Base-by-base conservation (phyloP, 2,329 filamentous ascomycete genomes). In the Paramyrothecium roridum region DNA sequence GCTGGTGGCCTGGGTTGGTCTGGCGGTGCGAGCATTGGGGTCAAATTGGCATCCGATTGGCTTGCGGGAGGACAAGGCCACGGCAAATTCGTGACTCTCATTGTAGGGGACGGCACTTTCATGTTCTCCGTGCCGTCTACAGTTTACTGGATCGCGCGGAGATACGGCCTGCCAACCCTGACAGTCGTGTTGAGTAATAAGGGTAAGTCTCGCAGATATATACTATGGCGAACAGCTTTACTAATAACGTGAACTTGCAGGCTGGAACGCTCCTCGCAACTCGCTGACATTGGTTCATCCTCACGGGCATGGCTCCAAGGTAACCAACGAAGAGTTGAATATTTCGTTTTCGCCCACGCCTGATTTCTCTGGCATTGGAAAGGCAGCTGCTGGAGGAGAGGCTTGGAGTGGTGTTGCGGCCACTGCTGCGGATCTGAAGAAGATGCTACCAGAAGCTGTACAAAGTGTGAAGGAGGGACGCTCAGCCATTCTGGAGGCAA, bases 1-100 rank as follows among this genome's bases (percentile, higher is more conserved):
- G 89, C 87, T 4, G 88, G 88, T 13, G 89, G 89, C 2, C 81
- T 92, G 0, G 89, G 89, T 1, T 93, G 89, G 89, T 88, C 83
- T 13, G 88, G 88, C 17, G 89, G 89, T 17, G 89, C 76, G 49
- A 85, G 87, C 1, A 70, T 92, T 1, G 89, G 89, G 2, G 85
- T 91, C 65, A 91, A 91, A 65, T 79, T 92, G 4, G 89, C 88
- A 0, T 82, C 62, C 3, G 69, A 70, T 34, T 51, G 47, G 22
- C 2, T 48, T 6, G 56, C 52, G 52, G 56, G 13, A 57, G 65
- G 61, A 67, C 71, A 56, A 71, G 76, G 76, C 37, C 73, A 73
- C 20, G 55, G 53, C 11, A 70, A 69, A 52, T 75, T 78, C 56
- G 76, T 81, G 2, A 73, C 73, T 26, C 76, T 79, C 51, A 71